These are phyloP conservation scores for Ceratobasidium sp. DNA, from an alignment of 1,284 basidiomycete genomes.

Conservation along the genomic window DNA sequence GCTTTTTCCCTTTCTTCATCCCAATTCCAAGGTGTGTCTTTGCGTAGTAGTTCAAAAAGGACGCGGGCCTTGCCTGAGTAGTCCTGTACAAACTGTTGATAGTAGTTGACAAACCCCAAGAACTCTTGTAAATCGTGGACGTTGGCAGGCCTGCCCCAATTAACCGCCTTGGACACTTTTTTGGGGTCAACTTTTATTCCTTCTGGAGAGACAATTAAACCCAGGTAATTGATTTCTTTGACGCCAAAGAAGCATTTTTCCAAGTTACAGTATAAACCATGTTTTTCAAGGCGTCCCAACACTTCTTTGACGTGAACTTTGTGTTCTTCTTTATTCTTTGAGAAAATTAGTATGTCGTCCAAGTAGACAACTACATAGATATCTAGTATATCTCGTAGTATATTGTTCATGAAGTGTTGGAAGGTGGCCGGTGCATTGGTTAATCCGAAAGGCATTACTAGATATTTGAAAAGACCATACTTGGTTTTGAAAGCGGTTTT, in stretches of 20 bases:
- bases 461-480: constrained; percentile 32
- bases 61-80: constrained; percentile 47
- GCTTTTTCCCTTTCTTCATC: constrained; percentile 41
- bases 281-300: constrained; percentile 44
- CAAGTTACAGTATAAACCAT: constrained; percentile 45
- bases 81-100: too few species aligned
- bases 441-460: constrained; percentile 37
- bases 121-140: constrained; percentile 50
- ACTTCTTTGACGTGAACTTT: constrained; percentile 48
- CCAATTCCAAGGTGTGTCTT: constrained; percentile 45
- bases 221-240: constrained; percentile 50
- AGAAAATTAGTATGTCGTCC: constrained; percentile 47
- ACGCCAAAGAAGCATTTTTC: constrained; percentile 50
- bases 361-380: constrained; percentile 44
- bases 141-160: constrained; percentile 50
- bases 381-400: constrained; percentile 30
- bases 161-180: constrained; percentile 50
- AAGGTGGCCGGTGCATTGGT: constrained; percentile 35
- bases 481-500: constrained; percentile 39
- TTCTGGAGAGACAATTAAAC: constrained; percentile 45
- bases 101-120: too few species aligned
- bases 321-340: constrained; percentile 56
- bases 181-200: constrained; percentile 49
- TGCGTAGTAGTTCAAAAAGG: constrained; percentile 47
- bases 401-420: constrained; percentile 38